Conservation (phyloP, 2,329 filamentous ascomycete species). For the Hypocreales sp. region DNA sequence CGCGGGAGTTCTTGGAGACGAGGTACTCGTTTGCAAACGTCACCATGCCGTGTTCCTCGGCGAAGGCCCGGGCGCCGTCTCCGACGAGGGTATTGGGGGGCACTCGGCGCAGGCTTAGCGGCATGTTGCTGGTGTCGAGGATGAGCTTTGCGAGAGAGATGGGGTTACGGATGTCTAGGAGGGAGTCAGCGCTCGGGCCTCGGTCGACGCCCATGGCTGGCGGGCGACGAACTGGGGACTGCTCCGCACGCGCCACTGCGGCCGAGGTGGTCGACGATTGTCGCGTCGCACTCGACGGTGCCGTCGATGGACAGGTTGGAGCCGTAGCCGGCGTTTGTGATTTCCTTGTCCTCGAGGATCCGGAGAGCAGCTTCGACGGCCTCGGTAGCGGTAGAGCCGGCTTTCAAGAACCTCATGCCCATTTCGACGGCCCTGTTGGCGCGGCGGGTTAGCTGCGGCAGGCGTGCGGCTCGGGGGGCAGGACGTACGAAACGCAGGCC, state of each 20-base stretch:
- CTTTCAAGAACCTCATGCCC: constrained; percentile 67
- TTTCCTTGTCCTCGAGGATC: constrained; percentile 80
- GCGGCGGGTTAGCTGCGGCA: constrained; percentile 1
- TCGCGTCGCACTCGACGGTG: constrained; percentile 86
- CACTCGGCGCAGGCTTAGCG: constrained; percentile 73
- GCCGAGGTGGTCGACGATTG: constrained; percentile 79
- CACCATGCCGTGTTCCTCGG: constrained; percentile 59
- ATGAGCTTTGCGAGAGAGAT: constrained; percentile 75
- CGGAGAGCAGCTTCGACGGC: constrained; percentile 83
- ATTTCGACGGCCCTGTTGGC: constrained; percentile 56
- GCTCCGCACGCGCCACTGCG: constrained; percentile 89
- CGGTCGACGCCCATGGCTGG: no score
- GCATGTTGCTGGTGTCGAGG: constrained; percentile 59
- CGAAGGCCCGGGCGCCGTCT: constrained; percentile 75
- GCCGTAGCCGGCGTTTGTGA: constrained; percentile 92
- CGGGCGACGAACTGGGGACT: constrained; percentile 52
- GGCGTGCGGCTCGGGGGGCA: no score
- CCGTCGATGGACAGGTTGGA: constrained; percentile 90
- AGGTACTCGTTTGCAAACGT: constrained; percentile 61
- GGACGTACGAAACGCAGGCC: constrained; percentile 71
- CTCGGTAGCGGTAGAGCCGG: constrained; percentile 67
- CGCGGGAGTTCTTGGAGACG: constrained; percentile 63
- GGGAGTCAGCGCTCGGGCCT: background rate
- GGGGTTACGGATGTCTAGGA: constrained; percentile 75
- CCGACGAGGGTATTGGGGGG: constrained; percentile 87